phyloP scores from a whole-genome alignment of 805 yeast species.

The Lachancea lanzarotensis region DNA sequence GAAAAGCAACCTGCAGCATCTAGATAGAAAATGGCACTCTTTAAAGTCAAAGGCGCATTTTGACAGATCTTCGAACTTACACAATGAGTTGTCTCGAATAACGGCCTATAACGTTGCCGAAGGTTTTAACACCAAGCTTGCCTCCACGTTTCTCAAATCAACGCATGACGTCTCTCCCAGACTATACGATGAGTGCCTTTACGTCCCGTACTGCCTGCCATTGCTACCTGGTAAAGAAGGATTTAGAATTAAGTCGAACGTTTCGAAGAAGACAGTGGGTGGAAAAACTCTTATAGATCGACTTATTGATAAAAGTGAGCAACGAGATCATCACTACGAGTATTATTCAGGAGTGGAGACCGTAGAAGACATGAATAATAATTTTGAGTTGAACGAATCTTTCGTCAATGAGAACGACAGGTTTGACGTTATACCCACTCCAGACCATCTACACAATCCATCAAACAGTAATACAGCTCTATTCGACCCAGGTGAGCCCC shows the following conservation, averaged over 20 bases:
- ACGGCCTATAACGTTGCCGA: slow-evolving; percentile 91
- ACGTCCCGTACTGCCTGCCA: slow-evolving; percentile 84
- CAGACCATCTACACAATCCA: slow-evolving; percentile 26
- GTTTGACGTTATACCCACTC: slow-evolving; percentile 16
- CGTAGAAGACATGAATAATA: slow-evolving; percentile 47
- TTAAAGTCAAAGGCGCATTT: slow-evolving; percentile 42
- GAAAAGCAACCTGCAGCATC: not conserved
- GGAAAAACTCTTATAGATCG: slow-evolving; percentile 57
- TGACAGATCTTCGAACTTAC: slow-evolving; percentile 30
- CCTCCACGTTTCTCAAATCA: slow-evolving; percentile 56
- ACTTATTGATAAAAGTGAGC: slow-evolving; percentile 73
- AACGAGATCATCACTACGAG: slow-evolving; percentile 85
- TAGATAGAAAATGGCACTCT: slow-evolving; percentile 6
- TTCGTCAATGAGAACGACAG: slow-evolving; percentile 15
- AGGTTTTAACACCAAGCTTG: slow-evolving; percentile 58
- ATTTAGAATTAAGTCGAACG: slow-evolving; percentile 64
- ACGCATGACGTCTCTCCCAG: slow-evolving; percentile 83
- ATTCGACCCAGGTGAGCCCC: slow-evolving; percentile 93
- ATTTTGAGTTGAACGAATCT: slow-evolving; percentile 33
- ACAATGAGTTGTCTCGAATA: slow-evolving; percentile 62
- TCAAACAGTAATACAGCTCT: slow-evolving; percentile 36
- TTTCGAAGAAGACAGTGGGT: slow-evolving; percentile 34
- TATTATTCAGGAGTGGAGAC: slow-evolving; percentile 74
- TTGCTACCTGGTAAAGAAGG: slow-evolving; percentile 79
- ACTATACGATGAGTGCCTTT: slow-evolving; percentile 85